Percentiles rank a stretch among this genome's conserved stretches.
phyloP scores from a whole-genome alignment of 1,284 basidiomycete species.

The Takashimella koratensis region DNA sequence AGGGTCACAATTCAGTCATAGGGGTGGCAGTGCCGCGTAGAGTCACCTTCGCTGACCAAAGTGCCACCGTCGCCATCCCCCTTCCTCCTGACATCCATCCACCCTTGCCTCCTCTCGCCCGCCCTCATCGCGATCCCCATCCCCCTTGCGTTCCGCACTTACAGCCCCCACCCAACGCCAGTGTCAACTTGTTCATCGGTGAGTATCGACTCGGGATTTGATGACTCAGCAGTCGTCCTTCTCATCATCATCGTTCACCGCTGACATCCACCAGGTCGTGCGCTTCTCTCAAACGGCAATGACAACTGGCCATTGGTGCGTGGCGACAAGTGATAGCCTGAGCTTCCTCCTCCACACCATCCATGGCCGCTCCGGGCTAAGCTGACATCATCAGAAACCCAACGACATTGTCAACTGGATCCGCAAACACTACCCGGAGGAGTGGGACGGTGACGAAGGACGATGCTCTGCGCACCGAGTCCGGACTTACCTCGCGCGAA shows the following conservation, averaged over 20 bases:
- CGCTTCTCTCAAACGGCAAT: conserved; percentile 43
- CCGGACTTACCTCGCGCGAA: conserved; percentile 46
- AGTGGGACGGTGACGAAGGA: conserved; percentile 49
- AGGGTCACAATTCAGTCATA: too few species aligned
- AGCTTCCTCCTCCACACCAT: conserved; percentile 1
- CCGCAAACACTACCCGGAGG: conserved; percentile 44
- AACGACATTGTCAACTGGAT: conserved; percentile 49
- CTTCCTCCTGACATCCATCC: background rate
- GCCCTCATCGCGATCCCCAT: too few species aligned
- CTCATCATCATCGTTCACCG: background rate
- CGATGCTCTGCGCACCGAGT: conserved; percentile 46
- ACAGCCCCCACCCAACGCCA: conserved; percentile 47
- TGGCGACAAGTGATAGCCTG: background rate
- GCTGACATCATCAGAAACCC: conserved; percentile 37
- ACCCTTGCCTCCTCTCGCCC: background rate
- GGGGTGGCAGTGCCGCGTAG: conserved; percentile 17
- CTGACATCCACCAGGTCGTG: conserved; percentile 27
- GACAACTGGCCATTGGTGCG: conserved; percentile 48
- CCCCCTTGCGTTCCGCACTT: too few species aligned
- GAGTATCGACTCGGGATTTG: conserved; percentile 8
- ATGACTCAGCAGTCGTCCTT: background rate
- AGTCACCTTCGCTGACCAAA: background rate
- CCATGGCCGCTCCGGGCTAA: background rate
- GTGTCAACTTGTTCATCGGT: conserved; percentile 47
- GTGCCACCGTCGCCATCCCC: background rate